Evolutionary conservation across 176 grass and related monocot genomes (phyloP).

Genomic region (Elaeis guineensis): DNA sequence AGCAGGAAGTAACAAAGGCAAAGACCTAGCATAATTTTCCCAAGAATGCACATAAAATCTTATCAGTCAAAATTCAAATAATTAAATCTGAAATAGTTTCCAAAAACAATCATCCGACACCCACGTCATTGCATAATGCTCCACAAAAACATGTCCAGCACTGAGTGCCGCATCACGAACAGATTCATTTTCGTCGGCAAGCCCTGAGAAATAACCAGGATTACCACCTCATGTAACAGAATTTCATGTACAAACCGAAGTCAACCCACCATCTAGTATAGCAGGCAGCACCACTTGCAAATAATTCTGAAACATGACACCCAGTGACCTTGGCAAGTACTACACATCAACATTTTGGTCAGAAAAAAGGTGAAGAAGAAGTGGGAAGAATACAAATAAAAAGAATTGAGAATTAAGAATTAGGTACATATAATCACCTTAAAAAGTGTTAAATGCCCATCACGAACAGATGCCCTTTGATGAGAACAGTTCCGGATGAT

Average conservation of each 20-base stretch:
- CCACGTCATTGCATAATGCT: constrained; percentile 91
- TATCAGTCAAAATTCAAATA: neutral
- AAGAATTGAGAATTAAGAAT: neutral
- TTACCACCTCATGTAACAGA: neutral
- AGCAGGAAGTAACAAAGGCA: constrained; percentile 85
- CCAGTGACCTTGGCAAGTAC: constrained; percentile 91
- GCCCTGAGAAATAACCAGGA: constrained; percentile 38
- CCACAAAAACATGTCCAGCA: constrained; percentile 96
- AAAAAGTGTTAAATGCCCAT: constrained; percentile 94
- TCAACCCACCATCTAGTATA: constrained; percentile 88
- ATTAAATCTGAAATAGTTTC: neutral
- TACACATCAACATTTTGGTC: constrained; percentile 29
- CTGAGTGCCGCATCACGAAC: constrained; percentile 90
- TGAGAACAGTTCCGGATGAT: constrained; percentile 92
- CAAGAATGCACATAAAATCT: too few species aligned
- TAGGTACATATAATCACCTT: constrained; percentile 32
- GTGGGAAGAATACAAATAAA: constrained; percentile 1
- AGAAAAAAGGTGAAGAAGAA: constrained; percentile 10
- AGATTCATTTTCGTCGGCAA: constrained; percentile 99
- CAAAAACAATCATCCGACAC: neutral
- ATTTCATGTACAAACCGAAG: constrained; percentile 15
- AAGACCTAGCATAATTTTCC: constrained; percentile 43
- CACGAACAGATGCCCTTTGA: constrained; percentile 84
- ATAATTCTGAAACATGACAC: constrained; percentile 83
- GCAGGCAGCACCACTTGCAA: constrained; percentile 82